A percentile compares a stretch with the other conserved stretches of the same genome.
These are phyloP conservation scores for Podospora sp. DNA, from an alignment of 495 filamentous ascomycete genomes.

Conservation along the genomic window DNA sequence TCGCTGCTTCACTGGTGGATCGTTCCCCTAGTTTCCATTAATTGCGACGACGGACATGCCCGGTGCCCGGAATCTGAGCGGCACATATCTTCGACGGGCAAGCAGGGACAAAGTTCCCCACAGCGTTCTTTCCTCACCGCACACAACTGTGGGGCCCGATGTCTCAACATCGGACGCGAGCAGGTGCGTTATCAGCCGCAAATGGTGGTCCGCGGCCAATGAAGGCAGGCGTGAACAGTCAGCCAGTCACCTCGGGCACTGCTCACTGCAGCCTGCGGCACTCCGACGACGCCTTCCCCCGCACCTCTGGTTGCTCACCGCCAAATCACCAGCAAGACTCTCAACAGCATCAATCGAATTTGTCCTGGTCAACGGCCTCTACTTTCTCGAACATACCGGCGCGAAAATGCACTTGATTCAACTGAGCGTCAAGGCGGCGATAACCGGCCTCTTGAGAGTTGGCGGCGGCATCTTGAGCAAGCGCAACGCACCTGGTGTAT, in stretches of 20 bases:
- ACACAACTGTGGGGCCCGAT: neutral
- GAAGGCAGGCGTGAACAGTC: neutral
- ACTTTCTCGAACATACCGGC: neutral
- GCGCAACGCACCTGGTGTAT: neutral
- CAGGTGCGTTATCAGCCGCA: neutral
- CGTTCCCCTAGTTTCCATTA: no score
- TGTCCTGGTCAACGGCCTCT: neutral
- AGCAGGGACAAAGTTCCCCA: neutral
- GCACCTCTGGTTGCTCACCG: neutral
- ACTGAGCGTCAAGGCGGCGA: neutral
- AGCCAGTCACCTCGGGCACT: no score
- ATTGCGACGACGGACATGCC: no score
- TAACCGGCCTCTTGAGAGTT: neutral
- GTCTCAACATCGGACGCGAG: neutral
- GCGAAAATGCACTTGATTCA: neutral
- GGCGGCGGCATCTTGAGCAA: neutral
- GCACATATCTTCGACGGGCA: neutral
- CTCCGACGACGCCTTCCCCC: neutral
- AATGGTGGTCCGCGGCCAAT: neutral
- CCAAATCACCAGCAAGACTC: neutral
- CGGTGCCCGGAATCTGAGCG: no score
- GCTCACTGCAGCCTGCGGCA: no score
- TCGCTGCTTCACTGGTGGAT: no score
- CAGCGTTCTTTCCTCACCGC: neutral
- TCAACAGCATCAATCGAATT: neutral